phyloP scores from a whole-genome alignment of 2,329 filamentous ascomycete species.

The Leptosphaerulina australis region DNA sequence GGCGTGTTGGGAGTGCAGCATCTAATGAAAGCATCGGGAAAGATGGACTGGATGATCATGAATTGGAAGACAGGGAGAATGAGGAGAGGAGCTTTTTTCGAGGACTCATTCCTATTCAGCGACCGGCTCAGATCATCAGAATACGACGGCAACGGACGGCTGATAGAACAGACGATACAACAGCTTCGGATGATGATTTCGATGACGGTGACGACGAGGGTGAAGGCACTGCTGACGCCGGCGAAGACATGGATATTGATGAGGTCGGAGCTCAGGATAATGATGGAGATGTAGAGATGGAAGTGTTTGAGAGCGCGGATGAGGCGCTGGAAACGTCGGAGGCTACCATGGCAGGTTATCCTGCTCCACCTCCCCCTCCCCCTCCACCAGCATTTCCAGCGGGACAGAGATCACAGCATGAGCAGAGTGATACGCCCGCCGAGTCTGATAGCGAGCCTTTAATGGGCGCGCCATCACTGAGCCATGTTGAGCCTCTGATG shows the following conservation, averaged over 20 bases:
- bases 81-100: slow-evolving; percentile 41
- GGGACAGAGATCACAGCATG: slow-evolving; percentile 31
- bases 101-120: slow-evolving; percentile 35
- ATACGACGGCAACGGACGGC: slow-evolving; percentile 31
- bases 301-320: slow-evolving; percentile 56
- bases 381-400: slow-evolving; percentile 23
- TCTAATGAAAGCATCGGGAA: slow-evolving; percentile 78
- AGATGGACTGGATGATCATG: slow-evolving; percentile 82
- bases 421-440: slow-evolving; percentile 70
- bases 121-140: slow-evolving; percentile 35
- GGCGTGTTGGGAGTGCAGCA: slow-evolving; percentile 84
- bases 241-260: slow-evolving; percentile 57
- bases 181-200: slow-evolving; percentile 52
- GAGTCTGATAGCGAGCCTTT: slow-evolving; percentile 75
- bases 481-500: slow-evolving; percentile 68
- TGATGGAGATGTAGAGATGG: slow-evolving; percentile 59
- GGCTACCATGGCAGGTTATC: slow-evolving; percentile 77
- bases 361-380: slow-evolving; percentile 65
- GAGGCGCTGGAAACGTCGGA: slow-evolving; percentile 77
- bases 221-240: slow-evolving; percentile 47
- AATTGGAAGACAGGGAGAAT: slow-evolving; percentile 62
- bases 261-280: slow-evolving; percentile 54
- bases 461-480: slow-evolving; percentile 61
- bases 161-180: slow-evolving; percentile 55
- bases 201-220: slow-evolving; percentile 58